Conservation (phyloP, 1,139 yeast genomes). For the Nadsonia starkeyi-henricii region DNA sequence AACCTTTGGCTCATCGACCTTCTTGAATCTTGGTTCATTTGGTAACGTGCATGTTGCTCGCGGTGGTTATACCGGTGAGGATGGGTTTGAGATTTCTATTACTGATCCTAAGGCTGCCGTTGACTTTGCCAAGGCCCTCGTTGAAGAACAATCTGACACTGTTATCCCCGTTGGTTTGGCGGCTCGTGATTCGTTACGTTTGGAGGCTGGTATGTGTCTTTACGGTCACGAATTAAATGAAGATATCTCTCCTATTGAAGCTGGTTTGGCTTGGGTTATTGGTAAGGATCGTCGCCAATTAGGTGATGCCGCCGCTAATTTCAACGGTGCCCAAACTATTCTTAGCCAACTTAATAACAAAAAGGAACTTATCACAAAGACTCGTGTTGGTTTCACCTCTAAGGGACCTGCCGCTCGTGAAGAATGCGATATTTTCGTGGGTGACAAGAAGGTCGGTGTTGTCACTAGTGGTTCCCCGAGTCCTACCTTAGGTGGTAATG, state of each 20-base stretch:
- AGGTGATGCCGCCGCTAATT: constrained; percentile 29
- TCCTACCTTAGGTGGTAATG: constrained; percentile 65
- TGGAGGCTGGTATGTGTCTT: constrained; percentile 97
- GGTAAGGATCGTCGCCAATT: constrained; percentile 60
- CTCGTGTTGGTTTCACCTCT: constrained; percentile 64
- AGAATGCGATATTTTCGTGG: constrained; percentile 51
- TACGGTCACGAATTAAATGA: constrained; percentile 87
- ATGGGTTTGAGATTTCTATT: constrained; percentile 86
- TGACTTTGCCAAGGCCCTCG: constrained; percentile 47
- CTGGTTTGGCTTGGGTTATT: constrained; percentile 77
- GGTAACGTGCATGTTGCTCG: constrained; percentile 59
- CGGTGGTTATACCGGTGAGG: constrained; percentile 97
- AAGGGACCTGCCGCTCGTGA: constrained; percentile 91
- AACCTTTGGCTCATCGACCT: constrained; percentile 62
- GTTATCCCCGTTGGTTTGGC: constrained; percentile 88
- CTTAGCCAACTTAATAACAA: constrained; percentile 59
- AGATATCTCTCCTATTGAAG: constrained; percentile 75
- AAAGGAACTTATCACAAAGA: constrained; percentile 32
- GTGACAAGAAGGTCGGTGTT: constrained; percentile 46
- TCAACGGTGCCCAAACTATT: constrained; percentile 67
- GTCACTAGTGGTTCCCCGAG: constrained; percentile 88
- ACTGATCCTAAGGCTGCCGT: constrained; percentile 45
- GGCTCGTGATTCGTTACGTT: constrained; percentile 85
- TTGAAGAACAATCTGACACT: constrained; percentile 39
- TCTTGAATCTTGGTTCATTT: constrained; percentile 33